Base-by-base conservation (phyloP, 768 basidiomycete genomes). In the Agrocybe praecox region DNA sequence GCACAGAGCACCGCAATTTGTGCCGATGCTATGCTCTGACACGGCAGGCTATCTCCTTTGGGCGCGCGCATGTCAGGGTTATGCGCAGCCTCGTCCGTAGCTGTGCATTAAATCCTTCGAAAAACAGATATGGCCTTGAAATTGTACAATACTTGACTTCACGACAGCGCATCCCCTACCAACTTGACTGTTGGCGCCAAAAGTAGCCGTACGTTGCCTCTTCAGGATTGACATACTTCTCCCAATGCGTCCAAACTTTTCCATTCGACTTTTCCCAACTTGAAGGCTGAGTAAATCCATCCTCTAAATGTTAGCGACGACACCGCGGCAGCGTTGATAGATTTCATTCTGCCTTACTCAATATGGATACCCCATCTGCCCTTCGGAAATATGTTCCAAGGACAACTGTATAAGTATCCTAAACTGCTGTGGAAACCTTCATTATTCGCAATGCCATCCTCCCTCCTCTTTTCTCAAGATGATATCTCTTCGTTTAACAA, bases 371-470 rank as follows among this genome's bases (percentile, higher is more conserved):
- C 53, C 53, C 54, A 53, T 59, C 49, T 52, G 54, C 21, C 24
- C 18, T 54, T 60, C 68, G 63, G 64, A 65, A 66, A 49, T 60
- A 49, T 46, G 32, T 60, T 49, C 68, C 68, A 65, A 63, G 48
- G 65, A 69, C 23, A 58, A 32, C 58, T 57, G 63, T 67, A 69
- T 69, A 69, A 69, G 66, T 67, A 67, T 62, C 55, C 21, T 50
- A 26, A 45, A 48, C 49, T 36, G 60, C 63, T 54, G 55, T 52
- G 63, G 55, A 57, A 53, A 22, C 48, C 55, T 29, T 59, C 46
- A 59, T 55, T 44, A 43, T 44, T 49, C 7, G 24, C 56, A 49
- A 67, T 65, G 65, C 55, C 55, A 51, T 32, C 53, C 51, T 62
- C 62, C 48, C 49, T 64, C 19, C 63, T 65, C 57, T 65, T 65